Conservation (phyloP, 1,139 yeast genomes). For the Torulaspora globosa region DNA sequence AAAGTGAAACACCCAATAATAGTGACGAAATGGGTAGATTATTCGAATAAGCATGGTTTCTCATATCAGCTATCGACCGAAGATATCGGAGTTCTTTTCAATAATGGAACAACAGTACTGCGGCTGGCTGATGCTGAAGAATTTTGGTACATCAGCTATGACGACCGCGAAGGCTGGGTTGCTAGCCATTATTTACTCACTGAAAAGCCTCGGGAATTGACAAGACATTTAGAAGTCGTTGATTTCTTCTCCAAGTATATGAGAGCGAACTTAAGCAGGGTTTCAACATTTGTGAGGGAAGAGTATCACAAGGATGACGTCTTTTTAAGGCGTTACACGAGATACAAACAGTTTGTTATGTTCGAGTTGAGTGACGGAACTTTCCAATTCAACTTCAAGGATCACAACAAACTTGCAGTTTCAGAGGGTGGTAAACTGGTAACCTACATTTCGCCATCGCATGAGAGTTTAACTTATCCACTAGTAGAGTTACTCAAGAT, state of each 20-base stretch:
- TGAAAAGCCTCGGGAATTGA: conserved; percentile 56
- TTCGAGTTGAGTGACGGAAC: conserved; percentile 91
- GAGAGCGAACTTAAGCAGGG: conserved; percentile 76
- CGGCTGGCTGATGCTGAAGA: conserved; percentile 61
- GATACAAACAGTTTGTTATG: conserved; percentile 79
- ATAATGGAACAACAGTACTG: conserved; percentile 75
- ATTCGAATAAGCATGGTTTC: conserved; percentile 92
- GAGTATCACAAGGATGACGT: conserved; percentile 53
- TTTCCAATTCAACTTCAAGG: conserved; percentile 90
- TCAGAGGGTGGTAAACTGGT: conserved; percentile 72
- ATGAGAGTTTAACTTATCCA: conserved; percentile 67
- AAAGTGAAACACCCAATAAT: conserved; percentile 60
- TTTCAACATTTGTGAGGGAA: conserved; percentile 48
- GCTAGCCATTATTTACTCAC: conserved; percentile 57
- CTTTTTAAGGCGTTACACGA: conserved; percentile 74
- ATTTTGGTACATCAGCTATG: conserved; percentile 58
- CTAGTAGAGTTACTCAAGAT: conserved; percentile 56
- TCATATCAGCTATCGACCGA: conserved; percentile 89
- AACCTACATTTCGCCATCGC: conserved; percentile 77
- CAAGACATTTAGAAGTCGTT: conserved; percentile 74
- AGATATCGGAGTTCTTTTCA: conserved; percentile 87
- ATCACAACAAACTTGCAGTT: conserved; percentile 83
- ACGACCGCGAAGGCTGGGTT: conserved; percentile 66
- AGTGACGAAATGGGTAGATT: conserved; percentile 96
- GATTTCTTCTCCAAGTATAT: conserved; percentile 80